A percentile compares a stretch with the other conserved stretches of the same genome.
Conservation (phyloP, 306 rosid species). For the Gastrolobium villosum region DNA sequence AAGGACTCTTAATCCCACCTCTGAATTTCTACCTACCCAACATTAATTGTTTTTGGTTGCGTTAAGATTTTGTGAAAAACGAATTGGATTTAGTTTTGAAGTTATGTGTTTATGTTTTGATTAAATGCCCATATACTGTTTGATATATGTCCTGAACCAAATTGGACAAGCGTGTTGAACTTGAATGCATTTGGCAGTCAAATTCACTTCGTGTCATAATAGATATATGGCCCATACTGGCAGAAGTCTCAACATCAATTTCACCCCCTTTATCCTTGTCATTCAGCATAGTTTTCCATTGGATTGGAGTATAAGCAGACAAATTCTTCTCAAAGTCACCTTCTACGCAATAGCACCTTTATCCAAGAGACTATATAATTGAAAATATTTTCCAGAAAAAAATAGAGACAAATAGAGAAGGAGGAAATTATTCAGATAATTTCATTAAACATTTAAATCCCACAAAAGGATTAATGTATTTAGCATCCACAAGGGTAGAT, state of each 20-base stretch:
- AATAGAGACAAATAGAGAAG: not conserved
- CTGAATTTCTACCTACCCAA: too few species aligned
- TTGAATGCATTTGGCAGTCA: too few species aligned
- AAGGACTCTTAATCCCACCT: not conserved
- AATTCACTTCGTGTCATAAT: too few species aligned
- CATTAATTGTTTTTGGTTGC: too few species aligned
- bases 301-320: conserved; percentile 54
- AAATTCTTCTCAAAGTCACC: conserved; percentile 58
- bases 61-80: too few species aligned
- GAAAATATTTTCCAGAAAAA: too few species aligned
- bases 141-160: too few species aligned
- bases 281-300: conserved; percentile 71
- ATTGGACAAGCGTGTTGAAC: too few species aligned
- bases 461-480: not conserved
- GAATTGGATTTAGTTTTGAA: too few species aligned
- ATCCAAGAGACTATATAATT: conserved; percentile 70
- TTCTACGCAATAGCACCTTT: conserved; percentile 68
- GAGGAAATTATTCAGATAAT: not conserved
- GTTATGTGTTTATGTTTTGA: too few species aligned
- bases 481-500: not conserved
- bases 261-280: conserved; percentile 78
- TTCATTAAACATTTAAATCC: not conserved
- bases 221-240: conserved; percentile 88
- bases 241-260: conserved; percentile 69
- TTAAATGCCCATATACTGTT: too few species aligned